Percentiles rank a stretch among this genome's conserved stretches.
Conservation (phyloP, 164 flowering plant genomes). For the Taxillus chinensis region DNA sequence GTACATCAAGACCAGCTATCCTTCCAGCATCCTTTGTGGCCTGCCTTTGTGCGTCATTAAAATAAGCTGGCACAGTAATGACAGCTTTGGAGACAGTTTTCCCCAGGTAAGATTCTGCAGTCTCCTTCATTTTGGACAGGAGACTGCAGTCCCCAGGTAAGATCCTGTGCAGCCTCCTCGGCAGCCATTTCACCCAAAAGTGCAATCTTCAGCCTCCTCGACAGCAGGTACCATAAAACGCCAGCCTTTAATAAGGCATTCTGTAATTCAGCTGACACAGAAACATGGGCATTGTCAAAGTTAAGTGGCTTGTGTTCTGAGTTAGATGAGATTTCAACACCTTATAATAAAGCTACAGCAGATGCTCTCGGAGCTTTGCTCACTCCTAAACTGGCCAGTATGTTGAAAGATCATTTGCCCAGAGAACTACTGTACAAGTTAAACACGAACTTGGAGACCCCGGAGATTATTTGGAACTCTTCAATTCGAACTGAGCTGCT, state of each 20-base stretch:
- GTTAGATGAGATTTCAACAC: conserved; percentile 47
- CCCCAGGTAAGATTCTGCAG: conserved; percentile 64
- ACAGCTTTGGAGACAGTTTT: conserved; percentile 54
- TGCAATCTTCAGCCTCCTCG: background rate
- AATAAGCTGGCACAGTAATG: conserved; percentile 63
- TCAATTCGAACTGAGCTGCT: conserved; percentile 83
- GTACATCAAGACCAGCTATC: conserved; percentile 62
- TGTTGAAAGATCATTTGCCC: conserved; percentile 59
- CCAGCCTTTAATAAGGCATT: too few species aligned
- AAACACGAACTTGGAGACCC: conserved; percentile 85
- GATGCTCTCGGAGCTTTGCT: conserved; percentile 67
- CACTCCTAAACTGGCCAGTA: conserved; percentile 87
- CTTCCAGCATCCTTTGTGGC: conserved; percentile 76
- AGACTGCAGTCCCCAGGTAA: too few species aligned
- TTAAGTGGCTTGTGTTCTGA: conserved; percentile 69
- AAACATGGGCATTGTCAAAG: conserved; percentile 77
- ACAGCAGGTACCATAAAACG: too few species aligned
- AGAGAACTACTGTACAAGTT: conserved; percentile 68
- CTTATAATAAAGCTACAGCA: conserved; percentile 62
- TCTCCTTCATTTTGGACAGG: conserved; percentile 66
- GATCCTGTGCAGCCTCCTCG: too few species aligned
- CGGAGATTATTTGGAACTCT: conserved; percentile 99
- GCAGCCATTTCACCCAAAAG: background rate
- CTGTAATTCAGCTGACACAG: too few species aligned
- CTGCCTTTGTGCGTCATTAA: conserved; percentile 71